Conservation (phyloP, 768 basidiomycete species). For the Lactarius indigo region DNA sequence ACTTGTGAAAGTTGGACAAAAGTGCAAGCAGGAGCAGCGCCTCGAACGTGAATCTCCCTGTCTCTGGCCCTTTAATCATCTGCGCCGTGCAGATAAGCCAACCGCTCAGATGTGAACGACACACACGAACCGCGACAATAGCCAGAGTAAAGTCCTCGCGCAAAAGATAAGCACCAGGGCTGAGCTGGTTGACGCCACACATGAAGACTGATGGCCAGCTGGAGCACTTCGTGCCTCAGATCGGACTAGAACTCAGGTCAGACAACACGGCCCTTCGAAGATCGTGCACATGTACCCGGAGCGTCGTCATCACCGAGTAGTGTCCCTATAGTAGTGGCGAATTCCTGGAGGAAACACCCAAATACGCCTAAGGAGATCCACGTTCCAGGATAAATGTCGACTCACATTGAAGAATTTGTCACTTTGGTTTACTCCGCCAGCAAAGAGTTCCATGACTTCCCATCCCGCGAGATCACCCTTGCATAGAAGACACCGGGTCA, state of each 20-base stretch:
- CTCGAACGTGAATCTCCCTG: conserved; percentile 55
- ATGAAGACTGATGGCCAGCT: conserved; percentile 55
- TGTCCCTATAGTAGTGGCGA: conserved; percentile 46
- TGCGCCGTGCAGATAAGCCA: conserved; percentile 27
- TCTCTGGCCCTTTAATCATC: conserved; percentile 56
- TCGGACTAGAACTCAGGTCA: conserved; percentile 37
- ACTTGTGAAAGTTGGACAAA: conserved; percentile 69
- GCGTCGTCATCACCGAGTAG: conserved; percentile 43
- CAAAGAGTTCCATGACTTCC: conserved; percentile 70
- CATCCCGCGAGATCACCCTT: conserved; percentile 59
- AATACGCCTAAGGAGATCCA: not conserved
- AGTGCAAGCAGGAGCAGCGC: conserved; percentile 56
- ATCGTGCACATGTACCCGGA: conserved; percentile 38
- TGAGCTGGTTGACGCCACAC: conserved; percentile 58
- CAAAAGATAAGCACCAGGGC: conserved; percentile 69
- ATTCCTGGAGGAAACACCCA: conserved; percentile 36
- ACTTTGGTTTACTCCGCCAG: conserved; percentile 55
- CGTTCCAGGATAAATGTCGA: conserved; percentile 13
- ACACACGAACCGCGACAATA: conserved; percentile 42
- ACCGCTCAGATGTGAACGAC: not conserved
- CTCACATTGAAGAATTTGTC: conserved; percentile 55
- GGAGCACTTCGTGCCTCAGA: conserved; percentile 52
- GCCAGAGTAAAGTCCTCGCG: conserved; percentile 58
- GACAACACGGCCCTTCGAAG: conserved; percentile 1
- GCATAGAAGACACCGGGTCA: conserved; percentile 46